Evolutionary conservation across 139 green algal species (phyloP), one percentile per base, ranked within the genome.

Genomic region (Spirogloea muscicola): DNA sequence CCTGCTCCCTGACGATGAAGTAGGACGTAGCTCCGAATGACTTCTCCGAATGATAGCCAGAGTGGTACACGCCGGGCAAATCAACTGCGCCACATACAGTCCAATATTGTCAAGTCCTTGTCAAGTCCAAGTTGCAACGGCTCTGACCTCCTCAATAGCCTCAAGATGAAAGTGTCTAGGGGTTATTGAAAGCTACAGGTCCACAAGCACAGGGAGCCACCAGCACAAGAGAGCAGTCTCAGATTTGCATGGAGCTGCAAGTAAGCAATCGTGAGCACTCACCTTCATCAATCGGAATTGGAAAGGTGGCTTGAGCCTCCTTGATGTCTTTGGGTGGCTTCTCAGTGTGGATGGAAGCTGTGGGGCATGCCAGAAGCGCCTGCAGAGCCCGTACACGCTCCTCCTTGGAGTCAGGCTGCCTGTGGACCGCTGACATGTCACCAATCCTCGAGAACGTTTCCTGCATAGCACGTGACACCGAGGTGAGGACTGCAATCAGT

Each of bases 61-160:
- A 72, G 49, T 79, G 71, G 59, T 72, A 79, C 21, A 79, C 59
- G 25, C 38, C 52, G 7, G 58, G 52, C 29, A 77, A n/a, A n/a
- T n/a, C n/a, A n/a, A n/a, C n/a, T n/a, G n/a, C n/a, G n/a, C n/a
- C n/a, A n/a, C 7, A 62, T 25, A 25, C 7, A 52, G 44, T 52
- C 13, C 13, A 13, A 16, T 52, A 13, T 27, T 52, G 13, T 27
- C 13, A 27, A 52, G 44, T 52, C 44, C 13, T 52, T 16, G 16
- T 16, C 13, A 52, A 16, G 13, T n/a, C n/a, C n/a, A n/a, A n/a
- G n/a, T n/a, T n/a, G n/a, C n/a, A n/a, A n/a, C n/a, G n/a, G n/a
- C n/a, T n/a, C n/a, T n/a, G n/a, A n/a, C n/a, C n/a, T n/a, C n/a
- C n/a, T n/a, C n/a, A n/a, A n/a, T n/a, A n/a, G n/a, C n/a, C n/a